Conservation (phyloP, 345 rosid genomes). For the Gynandropsis gynandra region DNA sequence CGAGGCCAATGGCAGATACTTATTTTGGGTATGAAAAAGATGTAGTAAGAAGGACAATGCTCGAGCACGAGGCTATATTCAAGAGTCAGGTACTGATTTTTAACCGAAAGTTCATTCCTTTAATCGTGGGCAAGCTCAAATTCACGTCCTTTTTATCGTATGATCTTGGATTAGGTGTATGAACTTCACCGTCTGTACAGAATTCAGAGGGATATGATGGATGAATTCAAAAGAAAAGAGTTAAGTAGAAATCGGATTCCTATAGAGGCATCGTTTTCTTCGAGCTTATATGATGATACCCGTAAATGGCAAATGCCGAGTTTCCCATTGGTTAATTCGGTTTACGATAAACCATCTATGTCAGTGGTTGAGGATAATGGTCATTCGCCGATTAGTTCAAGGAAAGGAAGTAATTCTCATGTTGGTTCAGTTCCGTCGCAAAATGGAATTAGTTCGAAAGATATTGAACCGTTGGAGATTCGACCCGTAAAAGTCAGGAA, state of each 20-base stretch:
- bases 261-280: slow-evolving; percentile 29
- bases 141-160: slow-evolving; percentile 2
- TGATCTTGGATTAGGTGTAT: slow-evolving; percentile 19
- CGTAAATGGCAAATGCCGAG: slow-evolving; percentile 59
- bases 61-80: slow-evolving; percentile 65
- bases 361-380: slow-evolving; percentile 37
- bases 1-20: slow-evolving; percentile 27
- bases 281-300: slow-evolving; percentile 26
- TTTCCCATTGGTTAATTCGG: slow-evolving; percentile 49
- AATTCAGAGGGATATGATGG: slow-evolving; percentile 67
- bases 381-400: slow-evolving; percentile 26
- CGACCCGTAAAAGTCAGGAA: slow-evolving; percentile 32
- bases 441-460: slow-evolving; percentile 27
- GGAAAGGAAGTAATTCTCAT: slow-evolving; percentile 32
- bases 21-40: slow-evolving; percentile 35
- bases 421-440: slow-evolving; percentile 28
- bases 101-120: not conserved
- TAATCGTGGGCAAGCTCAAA: not conserved
- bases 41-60: slow-evolving; percentile 51
- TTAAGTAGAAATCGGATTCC: slow-evolving; percentile 23
- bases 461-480: slow-evolving; percentile 28
- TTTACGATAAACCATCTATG: slow-evolving; percentile 38
- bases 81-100: slow-evolving; percentile 47
- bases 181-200: slow-evolving; percentile 75
- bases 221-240: slow-evolving; percentile 49